Conservation (phyloP, 495 filamentous ascomycete genomes). For the Penicillium bovifimosum region DNA sequence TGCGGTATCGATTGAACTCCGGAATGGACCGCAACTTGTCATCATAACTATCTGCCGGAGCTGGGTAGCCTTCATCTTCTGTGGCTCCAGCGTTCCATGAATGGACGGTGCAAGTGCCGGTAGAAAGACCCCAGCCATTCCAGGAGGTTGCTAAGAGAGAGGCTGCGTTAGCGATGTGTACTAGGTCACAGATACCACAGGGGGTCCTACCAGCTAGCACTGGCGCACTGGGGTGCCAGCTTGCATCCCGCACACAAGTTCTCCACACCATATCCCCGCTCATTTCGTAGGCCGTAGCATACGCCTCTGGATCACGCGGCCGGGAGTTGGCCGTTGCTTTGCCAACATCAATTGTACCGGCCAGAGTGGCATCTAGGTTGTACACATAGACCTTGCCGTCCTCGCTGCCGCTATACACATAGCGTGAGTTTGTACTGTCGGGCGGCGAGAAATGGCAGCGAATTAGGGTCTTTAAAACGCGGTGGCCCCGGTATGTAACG, state of each 20-base stretch:
- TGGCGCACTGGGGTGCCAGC: conserved; percentile 90
- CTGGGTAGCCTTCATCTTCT: conserved; percentile 60
- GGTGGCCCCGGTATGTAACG: conserved; percentile 89
- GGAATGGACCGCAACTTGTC: conserved; percentile 37
- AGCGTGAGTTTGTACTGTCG: conserved; percentile 79
- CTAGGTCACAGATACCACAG: background rate
- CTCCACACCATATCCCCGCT: conserved; percentile 50
- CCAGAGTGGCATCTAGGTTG: conserved; percentile 90
- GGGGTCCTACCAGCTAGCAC: conserved; percentile 69
- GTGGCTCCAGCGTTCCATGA: conserved; percentile 63
- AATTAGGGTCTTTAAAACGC: conserved; percentile 82
- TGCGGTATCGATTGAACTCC: conserved; percentile 27
- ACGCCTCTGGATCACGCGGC: conserved; percentile 46
- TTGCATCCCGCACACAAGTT: conserved; percentile 86
- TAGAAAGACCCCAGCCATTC: conserved; percentile 65
- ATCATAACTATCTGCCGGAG: conserved; percentile 56
- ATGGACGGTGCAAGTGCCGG: conserved; percentile 72
- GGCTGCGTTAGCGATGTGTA: background rate
- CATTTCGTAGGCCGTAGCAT: conserved; percentile 35
- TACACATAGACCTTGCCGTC: conserved; percentile 88
- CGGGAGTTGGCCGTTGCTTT: conserved; percentile 55
- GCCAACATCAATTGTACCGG: conserved; percentile 71
- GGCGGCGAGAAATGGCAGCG: conserved; percentile 94
- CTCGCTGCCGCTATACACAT: conserved; percentile 85
- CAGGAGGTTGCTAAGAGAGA: conserved; percentile 61